A percentile compares a stretch with the other conserved stretches of the same genome.
Evolutionary conservation across 257 asterid species (phyloP).

Genomic region (Lycium ferocissimum): DNA sequence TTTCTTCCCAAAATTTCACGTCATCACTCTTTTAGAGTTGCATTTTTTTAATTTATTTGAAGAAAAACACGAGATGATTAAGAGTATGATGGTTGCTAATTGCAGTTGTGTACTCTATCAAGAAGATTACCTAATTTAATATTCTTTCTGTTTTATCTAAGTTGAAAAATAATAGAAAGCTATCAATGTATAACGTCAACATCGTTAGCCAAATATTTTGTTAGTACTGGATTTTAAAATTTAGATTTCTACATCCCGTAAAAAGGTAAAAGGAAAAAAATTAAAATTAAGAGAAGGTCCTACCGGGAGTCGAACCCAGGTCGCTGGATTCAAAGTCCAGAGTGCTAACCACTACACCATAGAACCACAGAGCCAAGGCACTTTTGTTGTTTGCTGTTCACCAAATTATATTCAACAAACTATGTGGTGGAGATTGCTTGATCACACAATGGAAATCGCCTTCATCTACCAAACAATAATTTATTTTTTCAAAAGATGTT

Average conservation of each 20-base stretch:
- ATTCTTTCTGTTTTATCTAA: neutral
- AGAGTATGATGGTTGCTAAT: neutral
- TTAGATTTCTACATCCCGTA: neutral
- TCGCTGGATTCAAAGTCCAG: slow-evolving; percentile 99
- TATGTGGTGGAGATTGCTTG: neutral
- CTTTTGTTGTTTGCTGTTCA: too few relatives aligned
- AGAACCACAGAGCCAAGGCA: neutral
- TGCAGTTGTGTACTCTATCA: neutral
- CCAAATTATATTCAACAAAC: too few relatives aligned
- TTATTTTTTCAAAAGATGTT: too few relatives aligned
- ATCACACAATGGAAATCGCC: neutral
- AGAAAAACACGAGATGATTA: neutral
- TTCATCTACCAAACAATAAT: too few relatives aligned
- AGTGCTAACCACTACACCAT: slow-evolving; percentile 99
- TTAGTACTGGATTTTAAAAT: neutral
- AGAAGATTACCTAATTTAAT: neutral
- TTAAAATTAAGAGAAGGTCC: slow-evolving; percentile 56
- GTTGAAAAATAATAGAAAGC: neutral
- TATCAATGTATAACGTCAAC: neutral
- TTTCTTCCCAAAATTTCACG: neutral
- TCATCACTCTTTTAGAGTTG: neutral
- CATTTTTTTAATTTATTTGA: neutral
- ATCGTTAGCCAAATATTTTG: neutral
- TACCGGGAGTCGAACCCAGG: slow-evolving; percentile 99
- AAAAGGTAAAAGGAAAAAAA: neutral